Evolutionary conservation across 805 yeast genomes (phyloP).

Genomic region (Hanseniaspora opuntiae): DNA sequence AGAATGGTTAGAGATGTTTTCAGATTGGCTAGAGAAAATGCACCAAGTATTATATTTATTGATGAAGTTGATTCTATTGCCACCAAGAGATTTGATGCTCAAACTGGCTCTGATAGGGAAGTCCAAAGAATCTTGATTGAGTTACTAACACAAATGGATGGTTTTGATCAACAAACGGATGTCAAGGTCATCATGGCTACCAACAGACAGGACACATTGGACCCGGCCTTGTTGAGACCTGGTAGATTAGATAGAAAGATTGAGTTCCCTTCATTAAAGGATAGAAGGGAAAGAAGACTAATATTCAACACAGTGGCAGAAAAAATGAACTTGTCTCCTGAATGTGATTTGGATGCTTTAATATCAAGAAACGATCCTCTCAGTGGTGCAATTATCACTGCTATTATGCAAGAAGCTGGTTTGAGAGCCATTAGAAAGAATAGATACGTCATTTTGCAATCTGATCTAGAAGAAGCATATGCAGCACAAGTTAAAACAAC

Average conservation of each 20-base stretch:
- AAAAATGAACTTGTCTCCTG: conserved; percentile 97
- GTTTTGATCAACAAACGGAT: conserved; percentile 87
- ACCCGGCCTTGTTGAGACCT: conserved; percentile 95
- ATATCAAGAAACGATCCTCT: conserved; percentile 92
- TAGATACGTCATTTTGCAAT: conserved; percentile 89
- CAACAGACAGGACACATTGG: conserved; percentile 96
- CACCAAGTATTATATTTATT: conserved; percentile 92
- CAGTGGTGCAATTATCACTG: conserved; percentile 95
- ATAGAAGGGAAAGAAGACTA: conserved; percentile 93
- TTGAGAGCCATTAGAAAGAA: conserved; percentile 95
- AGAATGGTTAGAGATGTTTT: conserved; percentile 98
- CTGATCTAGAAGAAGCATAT: conserved; percentile 95
- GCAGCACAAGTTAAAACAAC: conserved; percentile 93
- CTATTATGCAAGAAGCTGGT: conserved; percentile 99
- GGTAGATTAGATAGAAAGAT: conserved; percentile 97
- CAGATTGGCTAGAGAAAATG: conserved; percentile 90
- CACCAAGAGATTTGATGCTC: conserved; percentile 97
- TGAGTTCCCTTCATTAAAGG: conserved; percentile 91
- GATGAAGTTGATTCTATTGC: conserved; percentile 99
- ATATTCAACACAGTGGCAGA: conserved; percentile 91
- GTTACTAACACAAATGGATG: conserved; percentile 96
- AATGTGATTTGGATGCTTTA: conserved; percentile 86
- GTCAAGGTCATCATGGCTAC: conserved; percentile 99
- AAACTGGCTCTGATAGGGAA: conserved; percentile 98
- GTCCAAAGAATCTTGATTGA: conserved; percentile 95